Base-by-base conservation (phyloP, 139 green algal genomes). In the Tetradesmus lagerheimii region DNA sequence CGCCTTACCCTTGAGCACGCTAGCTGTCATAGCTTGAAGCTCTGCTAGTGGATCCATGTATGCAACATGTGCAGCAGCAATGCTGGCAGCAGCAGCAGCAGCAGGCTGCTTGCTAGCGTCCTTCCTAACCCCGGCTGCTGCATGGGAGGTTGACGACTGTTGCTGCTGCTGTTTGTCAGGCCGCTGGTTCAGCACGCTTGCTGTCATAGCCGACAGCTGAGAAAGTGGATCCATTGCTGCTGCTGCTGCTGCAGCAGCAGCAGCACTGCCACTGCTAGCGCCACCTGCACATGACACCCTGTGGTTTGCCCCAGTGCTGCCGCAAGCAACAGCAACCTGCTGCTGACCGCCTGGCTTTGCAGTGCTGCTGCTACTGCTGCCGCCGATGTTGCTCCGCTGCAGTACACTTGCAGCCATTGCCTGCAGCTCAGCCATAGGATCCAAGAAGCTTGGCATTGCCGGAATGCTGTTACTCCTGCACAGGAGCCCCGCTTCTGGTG, bases 1-100 rank as follows among this genome's bases (percentile, higher is more conserved):
- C 31, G 77, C 15, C 35, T 47, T 83, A 16, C 37, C 25, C 38
- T 53, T 41, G 38, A 83, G 41, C 37, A 83, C 37, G 3, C 25
- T n/a, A 45, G 77, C 77, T 50, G 77, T 43, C 77, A 83, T 83
- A 45, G 25, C 25, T 43, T 83, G 35, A 53, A 83, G 34, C 41
- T 57, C 77, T 50, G 77, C 27, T 4, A 83, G 4, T 1, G 35
- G 39, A 14, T 47, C 35, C 25, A 83, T 71, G 57, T 71, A 83
- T 20, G 37, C 35, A 35, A 83, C 35, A 27, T 41, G 77, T 43
- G 29, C 38, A 5, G 77, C 35, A 57, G 35, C 27, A n/a, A 8
- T 83, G 38, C 37, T 80, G 74, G 6, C 77, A 83, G 18, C 16
- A 83, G 6, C 77, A 11, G 35, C 15, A n/a, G n/a, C n/a, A n/a